A percentile compares a stretch with the other conserved stretches of the same genome.
Evolutionary conservation across 208 protist genomes (phyloP).

Genomic region (Crithidia expoeki): DNA sequence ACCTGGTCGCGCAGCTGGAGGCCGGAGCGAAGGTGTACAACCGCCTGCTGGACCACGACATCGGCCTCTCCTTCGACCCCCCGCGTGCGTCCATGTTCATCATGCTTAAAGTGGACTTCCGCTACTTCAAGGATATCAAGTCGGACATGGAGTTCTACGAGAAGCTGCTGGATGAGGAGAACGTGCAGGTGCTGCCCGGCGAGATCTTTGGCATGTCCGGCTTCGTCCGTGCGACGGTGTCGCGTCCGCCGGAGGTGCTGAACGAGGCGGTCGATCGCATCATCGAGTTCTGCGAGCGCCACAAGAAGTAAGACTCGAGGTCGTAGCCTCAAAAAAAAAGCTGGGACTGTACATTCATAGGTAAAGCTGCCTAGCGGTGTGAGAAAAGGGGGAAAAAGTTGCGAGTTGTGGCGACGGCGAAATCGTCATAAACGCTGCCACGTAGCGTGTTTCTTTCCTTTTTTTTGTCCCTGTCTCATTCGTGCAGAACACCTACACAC

Average conservation of each 20-base stretch:
- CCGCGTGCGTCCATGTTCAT: slow-evolving; percentile 93
- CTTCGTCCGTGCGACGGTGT: slow-evolving; percentile 85
- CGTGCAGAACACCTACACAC: too few species aligned
- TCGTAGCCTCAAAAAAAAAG: too few species aligned
- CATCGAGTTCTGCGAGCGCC: slow-evolving; percentile 68
- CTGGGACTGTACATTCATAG: too few species aligned
- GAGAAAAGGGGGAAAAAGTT: background rate
- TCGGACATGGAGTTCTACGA: slow-evolving; percentile 86
- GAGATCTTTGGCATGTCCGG: slow-evolving; percentile 79
- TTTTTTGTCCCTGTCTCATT: background rate
- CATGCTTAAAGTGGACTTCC: slow-evolving; percentile 79
- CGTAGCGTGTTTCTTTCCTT: slow-evolving; percentile 6
- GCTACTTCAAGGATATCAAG: slow-evolving; percentile 66
- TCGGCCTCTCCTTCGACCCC: slow-evolving; percentile 53
- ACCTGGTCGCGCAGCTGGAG: slow-evolving; percentile 55
- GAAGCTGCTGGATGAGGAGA: slow-evolving; percentile 83
- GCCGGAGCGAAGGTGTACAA: slow-evolving; percentile 44
- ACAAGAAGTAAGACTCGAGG: slow-evolving; percentile 34
- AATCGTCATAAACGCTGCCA: background rate
- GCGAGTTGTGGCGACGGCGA: background rate
- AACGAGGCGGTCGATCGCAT: slow-evolving; percentile 84
- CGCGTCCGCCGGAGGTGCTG: slow-evolving; percentile 67
- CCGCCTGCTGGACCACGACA: slow-evolving; percentile 42
- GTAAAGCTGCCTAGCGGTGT: too few species aligned
- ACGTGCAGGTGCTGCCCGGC: slow-evolving; percentile 91